Evolutionary conservation across 176 grass and related monocot species (phyloP), one percentile per base, ranked within the genome.

Genomic region (Musa schizocarpa): DNA sequence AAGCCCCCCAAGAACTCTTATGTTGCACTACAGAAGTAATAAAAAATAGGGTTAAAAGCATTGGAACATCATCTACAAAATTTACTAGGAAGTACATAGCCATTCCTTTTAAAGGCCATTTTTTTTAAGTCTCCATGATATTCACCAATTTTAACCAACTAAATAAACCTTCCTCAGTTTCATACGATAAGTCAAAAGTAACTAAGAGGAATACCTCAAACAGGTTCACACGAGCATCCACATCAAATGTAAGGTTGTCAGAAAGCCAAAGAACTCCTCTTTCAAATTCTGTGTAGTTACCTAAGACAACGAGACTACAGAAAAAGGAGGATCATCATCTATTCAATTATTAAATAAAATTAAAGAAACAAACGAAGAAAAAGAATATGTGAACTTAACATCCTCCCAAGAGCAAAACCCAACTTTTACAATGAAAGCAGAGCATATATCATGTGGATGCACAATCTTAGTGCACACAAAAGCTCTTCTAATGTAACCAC

Each of bases 251-350:
- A 73, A 98, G 88, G 68, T 91, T 98, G 54, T 93, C 81, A 56
- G 95, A 98, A 77, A 98, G 84, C 90, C 90, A 98, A 49, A 70
- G 79, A 82, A 98, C 76, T 80, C 94, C 94, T 86, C 76, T 87
- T 81, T 91, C 80, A 71, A 93, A 98, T 68, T 98, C 95, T 71
- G 88, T 91, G 82, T 87, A 84, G 88, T 98, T 98, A 89, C 95
- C 94, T 93, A 98, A 87, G 80, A 93, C 82, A 91, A 98, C 73
- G 84, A 98, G 90, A 91, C 90, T 94, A 86, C 90, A 93, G 87
- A 89, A 92, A 93, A 97, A 91, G 74, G 90, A 70, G 75, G 79
- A 68, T 81, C 70, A 97, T 90, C 77, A 88, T 54, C 74, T 68
- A 77, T 0, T 51, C 21, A 11, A 68, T 24, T 50, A 24, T 3